Evolutionary conservation across 2,329 filamentous ascomycete species (phyloP), one percentile per base, ranked within the genome.

Genomic region (Zasmidium cellare): DNA sequence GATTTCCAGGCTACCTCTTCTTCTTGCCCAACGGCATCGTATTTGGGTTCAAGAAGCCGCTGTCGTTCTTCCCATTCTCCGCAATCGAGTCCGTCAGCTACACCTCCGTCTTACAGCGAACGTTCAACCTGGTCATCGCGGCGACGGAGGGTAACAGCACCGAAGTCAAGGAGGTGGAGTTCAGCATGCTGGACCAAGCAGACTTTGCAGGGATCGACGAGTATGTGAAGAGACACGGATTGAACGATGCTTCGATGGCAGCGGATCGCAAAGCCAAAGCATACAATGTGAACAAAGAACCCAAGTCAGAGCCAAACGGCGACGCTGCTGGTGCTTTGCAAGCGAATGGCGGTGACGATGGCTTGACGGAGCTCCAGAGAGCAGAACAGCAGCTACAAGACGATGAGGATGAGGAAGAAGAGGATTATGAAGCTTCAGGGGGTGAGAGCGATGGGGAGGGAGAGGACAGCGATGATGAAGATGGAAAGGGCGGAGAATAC

Each of bases 41-140:
- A 44, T 87, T 83, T 67, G 85, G 82, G 44, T 87, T 86, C 77
- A 87, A 87, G 67, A 88, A 87, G 66, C 85, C 85, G 0, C 75
- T 88, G 22, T 71, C 82, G 9, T 87, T 84, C 74, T 86, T 87
- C 67, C 79, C 84, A 9, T 86, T 87, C 59, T 79, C 81, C 49
- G 75, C 77, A 35, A 79, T 88, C 57, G 82, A 83, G 52, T 82
- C 81, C 20, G 80, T 87, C 47, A 84, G 82, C 41, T 88, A 87
- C 73, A 87, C 84, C 3, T 84, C 82, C 44, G 82, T 87, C 18
- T 76, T 88, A 6, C 84, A 86, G 64, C 81, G 85, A 31, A 87
- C 85, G 0, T 88, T 88, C 75, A 87, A 87, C 65, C 79, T 88
- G 31, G 84, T 84, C 64, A 79, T 87, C 56, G 68, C 76, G 16